phyloP scores from a whole-genome alignment of 176 grass and related monocot genomes.

The Juncus effusus region DNA sequence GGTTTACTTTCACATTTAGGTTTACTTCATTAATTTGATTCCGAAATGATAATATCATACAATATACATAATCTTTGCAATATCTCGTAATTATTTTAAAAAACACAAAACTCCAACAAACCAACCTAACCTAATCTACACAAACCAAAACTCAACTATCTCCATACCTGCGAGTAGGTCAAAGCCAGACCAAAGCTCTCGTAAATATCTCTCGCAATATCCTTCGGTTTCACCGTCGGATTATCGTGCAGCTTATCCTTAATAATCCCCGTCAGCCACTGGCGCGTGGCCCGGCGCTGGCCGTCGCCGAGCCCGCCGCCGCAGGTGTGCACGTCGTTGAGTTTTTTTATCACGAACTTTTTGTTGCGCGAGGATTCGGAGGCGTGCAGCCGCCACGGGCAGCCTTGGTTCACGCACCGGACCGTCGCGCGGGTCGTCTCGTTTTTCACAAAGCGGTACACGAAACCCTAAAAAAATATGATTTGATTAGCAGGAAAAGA shows the following conservation, averaged over 20 bases:
- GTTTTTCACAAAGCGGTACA: slow-evolving; percentile 90
- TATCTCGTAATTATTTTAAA: too few relatives aligned
- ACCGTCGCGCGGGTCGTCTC: slow-evolving; percentile 84
- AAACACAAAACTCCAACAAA: not conserved
- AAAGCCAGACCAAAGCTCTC: slow-evolving; percentile 78
- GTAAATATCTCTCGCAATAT: slow-evolving; percentile 79
- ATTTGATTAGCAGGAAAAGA: too few relatives aligned
- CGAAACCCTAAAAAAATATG: slow-evolving; percentile 44
- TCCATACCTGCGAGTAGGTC: slow-evolving; percentile 67
- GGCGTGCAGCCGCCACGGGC: slow-evolving; percentile 85
- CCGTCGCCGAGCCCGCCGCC: slow-evolving; percentile 76
- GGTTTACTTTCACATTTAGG: too few relatives aligned
- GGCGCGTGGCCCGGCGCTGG: slow-evolving; percentile 74
- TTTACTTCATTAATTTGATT: too few relatives aligned
- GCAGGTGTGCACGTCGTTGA: slow-evolving; percentile 87
- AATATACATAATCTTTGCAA: too few relatives aligned
- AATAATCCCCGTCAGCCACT: slow-evolving; percentile 87
- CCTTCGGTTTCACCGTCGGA: slow-evolving; percentile 70
- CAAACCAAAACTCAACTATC: not conserved
- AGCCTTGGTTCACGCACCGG: slow-evolving; percentile 66
- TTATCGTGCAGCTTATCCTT: slow-evolving; percentile 89
- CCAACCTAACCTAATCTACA: not conserved
- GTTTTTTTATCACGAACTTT: slow-evolving; percentile 96
- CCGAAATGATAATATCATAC: too few relatives aligned
- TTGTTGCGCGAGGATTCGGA: slow-evolving; percentile 87